Conservation (phyloP, 163 green algal genomes). For the Chlorella variabilis region DNA sequence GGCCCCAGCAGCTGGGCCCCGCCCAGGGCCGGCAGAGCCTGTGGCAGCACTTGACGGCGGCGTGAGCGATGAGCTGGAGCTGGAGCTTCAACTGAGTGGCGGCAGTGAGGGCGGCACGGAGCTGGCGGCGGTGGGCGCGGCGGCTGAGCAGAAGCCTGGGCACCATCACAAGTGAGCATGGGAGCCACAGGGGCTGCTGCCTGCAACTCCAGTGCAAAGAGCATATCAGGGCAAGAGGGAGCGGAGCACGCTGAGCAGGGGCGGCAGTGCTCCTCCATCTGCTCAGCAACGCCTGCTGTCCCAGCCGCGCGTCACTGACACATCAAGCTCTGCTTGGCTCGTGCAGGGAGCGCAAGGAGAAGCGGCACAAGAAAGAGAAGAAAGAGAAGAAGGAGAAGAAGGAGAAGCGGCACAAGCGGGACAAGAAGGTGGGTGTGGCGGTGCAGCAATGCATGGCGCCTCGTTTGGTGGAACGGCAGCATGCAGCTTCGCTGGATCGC, state of each 20-base stretch:
- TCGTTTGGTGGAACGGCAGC: too few species aligned
- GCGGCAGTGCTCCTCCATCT: too few species aligned
- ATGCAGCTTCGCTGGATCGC: too few species aligned
- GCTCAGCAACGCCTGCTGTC: too few species aligned
- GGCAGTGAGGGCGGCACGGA: background rate
- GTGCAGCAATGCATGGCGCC: background rate
- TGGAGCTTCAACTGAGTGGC: slow-evolving; percentile 2
- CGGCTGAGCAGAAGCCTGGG: background rate
- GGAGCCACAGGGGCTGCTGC: too few species aligned
- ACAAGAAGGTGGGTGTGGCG: slow-evolving; percentile 4
- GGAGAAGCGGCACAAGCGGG: slow-evolving; percentile 28
- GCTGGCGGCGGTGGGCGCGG: background rate
- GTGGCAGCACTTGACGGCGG: background rate
- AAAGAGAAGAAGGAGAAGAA: slow-evolving; percentile 38
- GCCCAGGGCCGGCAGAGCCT: background rate
- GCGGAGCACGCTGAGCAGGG: too few species aligned
- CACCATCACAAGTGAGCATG: background rate
- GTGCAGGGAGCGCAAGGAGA: slow-evolving; percentile 27
- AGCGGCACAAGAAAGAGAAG: slow-evolving; percentile 42
- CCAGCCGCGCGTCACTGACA: too few species aligned
- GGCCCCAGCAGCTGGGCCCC: too few species aligned
- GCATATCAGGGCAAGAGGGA: too few species aligned
- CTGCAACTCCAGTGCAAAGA: too few species aligned
- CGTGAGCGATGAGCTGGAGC: background rate
- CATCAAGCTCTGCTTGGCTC: background rate